Conservation (phyloP, 345 rosid species). For the Gossypium bickii region DNA sequence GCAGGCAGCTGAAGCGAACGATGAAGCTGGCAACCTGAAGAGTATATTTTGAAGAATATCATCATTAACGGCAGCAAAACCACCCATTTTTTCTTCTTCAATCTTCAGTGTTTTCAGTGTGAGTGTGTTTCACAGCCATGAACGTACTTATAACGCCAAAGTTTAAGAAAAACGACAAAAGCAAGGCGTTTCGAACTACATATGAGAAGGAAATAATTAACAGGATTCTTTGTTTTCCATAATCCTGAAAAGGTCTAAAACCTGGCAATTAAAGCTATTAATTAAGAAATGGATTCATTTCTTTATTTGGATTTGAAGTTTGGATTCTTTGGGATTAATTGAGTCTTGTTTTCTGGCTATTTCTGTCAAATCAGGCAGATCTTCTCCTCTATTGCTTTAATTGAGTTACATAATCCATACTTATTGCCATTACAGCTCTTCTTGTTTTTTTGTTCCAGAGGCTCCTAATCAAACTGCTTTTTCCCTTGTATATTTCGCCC, state of each 20-base stretch:
- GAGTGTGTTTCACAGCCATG: background rate
- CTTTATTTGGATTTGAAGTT: background rate
- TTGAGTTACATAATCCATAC: background rate
- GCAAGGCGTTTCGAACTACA: background rate
- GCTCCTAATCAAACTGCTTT: background rate
- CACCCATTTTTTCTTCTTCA: background rate
- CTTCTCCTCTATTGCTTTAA: background rate
- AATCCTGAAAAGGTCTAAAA: background rate
- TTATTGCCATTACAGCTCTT: background rate
- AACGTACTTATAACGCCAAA: background rate
- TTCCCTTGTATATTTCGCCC: background rate
- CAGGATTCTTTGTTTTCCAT: slow-evolving; percentile 1
- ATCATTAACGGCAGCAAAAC: slow-evolving; percentile 18
- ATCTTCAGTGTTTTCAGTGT: background rate
- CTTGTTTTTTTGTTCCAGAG: no score
- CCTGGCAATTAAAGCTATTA: background rate
- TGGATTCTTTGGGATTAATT: background rate
- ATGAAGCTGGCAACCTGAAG: slow-evolving; percentile 38
- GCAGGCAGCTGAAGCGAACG: slow-evolving; percentile 51
- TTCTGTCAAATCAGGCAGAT: background rate
- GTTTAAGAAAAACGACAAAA: background rate
- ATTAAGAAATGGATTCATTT: background rate
- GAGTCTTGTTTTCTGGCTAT: background rate
- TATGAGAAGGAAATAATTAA: background rate
- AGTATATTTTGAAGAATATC: slow-evolving; percentile 42